Base-by-base conservation (phyloP, 2,329 filamentous ascomycete species). In the Ascosphaera apis region DNA sequence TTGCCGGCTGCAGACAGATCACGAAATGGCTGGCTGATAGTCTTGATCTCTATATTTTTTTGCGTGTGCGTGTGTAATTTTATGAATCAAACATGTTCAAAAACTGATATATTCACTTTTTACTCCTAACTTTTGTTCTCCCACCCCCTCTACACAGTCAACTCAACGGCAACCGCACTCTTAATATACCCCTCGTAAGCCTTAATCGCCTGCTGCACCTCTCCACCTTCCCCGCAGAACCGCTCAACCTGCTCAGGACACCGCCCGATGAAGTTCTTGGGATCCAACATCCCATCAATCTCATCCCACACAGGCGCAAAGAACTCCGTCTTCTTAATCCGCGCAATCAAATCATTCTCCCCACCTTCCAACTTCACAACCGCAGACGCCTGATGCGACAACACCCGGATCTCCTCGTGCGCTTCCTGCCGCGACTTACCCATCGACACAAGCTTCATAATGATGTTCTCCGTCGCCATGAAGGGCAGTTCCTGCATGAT, bases 341-440 rank as follows among this genome's bases (percentile, higher is more conserved):
- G 63, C 42, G 80, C 72, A 11, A 92, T 70, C 2, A 92, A 63
- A 51, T 92, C 82, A 49, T 92, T 92, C 37, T 69, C 60, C 45
- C 73, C 71, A 25, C 80, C 80, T 53, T 76, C 61, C 46, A 70
- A 65, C 60, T 79, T 79, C 30, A 82, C 75, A 8, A 76, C 71
- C 21, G 65, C 62, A 31, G 65, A 68, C 0, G 82, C 80, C 56
- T 91, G 63, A 57, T 83, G 76, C 2, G 69, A 79, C 32, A 92
- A 65, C 1, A 92, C 77, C 37, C 76, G 75, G 47, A 92, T 84
- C 54, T 86, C 61, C 58, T 92, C 83, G 55, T 92, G 83, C 1
- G 80, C 76, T 37, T 84, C 79, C 52, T 91, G 81, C 35, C 82
- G 63, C 7, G 70, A 78, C 18, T 62, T 66, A 21, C 79, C 80